These are phyloP conservation scores for Pogostemon cablin DNA, from an alignment of 257 asterid species.

Conservation along the genomic window DNA sequence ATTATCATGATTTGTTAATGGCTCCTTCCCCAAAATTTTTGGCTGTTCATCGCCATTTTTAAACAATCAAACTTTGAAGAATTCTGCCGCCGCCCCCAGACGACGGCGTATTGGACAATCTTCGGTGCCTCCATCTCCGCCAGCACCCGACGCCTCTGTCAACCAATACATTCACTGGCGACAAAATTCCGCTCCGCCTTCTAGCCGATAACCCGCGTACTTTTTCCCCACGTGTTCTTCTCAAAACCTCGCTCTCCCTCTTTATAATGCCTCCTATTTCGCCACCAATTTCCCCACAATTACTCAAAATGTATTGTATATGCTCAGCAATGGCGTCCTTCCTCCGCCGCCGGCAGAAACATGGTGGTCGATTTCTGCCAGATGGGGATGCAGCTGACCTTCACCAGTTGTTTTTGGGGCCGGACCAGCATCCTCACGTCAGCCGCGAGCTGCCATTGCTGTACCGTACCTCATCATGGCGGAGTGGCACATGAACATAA, in stretches of 20 bases:
- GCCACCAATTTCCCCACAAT: constrained; percentile 29
- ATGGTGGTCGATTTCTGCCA: background rate
- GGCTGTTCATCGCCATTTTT: no score
- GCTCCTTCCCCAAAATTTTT: no score
- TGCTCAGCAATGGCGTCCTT: constrained; percentile 27
- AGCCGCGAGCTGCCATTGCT: constrained; percentile 25
- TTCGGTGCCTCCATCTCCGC: no score
- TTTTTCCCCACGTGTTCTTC: constrained; percentile 32
- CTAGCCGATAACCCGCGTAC: constrained; percentile 26
- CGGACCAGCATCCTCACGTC: background rate
- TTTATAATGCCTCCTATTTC: constrained; percentile 34
- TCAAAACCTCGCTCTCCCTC: background rate
- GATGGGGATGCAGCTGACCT: constrained; percentile 20
- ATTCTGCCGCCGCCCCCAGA: no score
- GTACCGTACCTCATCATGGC: constrained; percentile 26
- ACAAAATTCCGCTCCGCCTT: constrained; percentile 35
- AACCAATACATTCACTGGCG: background rate
- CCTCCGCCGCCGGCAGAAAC: constrained; percentile 28
- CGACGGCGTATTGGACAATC: no score
- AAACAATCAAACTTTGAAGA: no score
- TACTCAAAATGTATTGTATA: background rate
- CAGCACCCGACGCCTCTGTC: no score
- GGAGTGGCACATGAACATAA: no score
- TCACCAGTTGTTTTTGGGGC: constrained; percentile 30
- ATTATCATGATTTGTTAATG: no score